These are phyloP conservation scores for Pseudopyrenochaeta lycopersici DNA, from an alignment of 2,329 filamentous ascomycete species.

Conservation along the genomic window DNA sequence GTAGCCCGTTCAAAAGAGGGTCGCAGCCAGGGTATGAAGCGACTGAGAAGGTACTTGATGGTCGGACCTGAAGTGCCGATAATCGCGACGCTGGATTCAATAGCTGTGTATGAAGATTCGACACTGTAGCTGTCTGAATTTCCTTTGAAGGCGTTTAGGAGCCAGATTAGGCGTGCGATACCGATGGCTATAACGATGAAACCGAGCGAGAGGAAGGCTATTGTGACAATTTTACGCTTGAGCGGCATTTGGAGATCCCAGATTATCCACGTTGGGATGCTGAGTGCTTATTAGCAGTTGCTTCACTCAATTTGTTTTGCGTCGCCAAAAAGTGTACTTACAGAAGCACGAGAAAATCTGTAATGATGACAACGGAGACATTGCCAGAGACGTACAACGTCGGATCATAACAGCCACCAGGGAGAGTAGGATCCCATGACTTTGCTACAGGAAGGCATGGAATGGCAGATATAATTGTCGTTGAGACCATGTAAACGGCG, in stretches of 20 bases:
- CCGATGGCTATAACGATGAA: slow-evolving; percentile 27
- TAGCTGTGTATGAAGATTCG: slow-evolving; percentile 20
- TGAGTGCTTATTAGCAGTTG: neutral
- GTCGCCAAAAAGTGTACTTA: neutral
- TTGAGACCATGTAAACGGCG: slow-evolving; percentile 18
- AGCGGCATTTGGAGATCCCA: slow-evolving; percentile 32
- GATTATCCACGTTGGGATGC: slow-evolving; percentile 35
- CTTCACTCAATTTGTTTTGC: neutral
- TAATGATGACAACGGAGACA: slow-evolving; percentile 24
- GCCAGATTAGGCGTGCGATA: slow-evolving; percentile 23
- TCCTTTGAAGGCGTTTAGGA: slow-evolving; percentile 24
- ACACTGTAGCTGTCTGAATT: slow-evolving; percentile 21
- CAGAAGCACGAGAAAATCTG: slow-evolving; percentile 24
- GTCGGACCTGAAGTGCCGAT: slow-evolving; percentile 24
- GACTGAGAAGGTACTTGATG: slow-evolving; percentile 23
- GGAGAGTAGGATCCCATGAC: slow-evolving; percentile 21
- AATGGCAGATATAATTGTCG: slow-evolving; percentile 15
- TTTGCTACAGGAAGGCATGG: slow-evolving; percentile 24
- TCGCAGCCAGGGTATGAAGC: slow-evolving; percentile 22
- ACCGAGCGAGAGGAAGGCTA: slow-evolving; percentile 28
- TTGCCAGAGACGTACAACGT: slow-evolving; percentile 17
- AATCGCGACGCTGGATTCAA: slow-evolving; percentile 22
- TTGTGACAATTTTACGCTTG: slow-evolving; percentile 21
- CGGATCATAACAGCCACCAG: slow-evolving; percentile 22
- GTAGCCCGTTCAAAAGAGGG: slow-evolving; percentile 12